Evolutionary conservation across 805 yeast genomes (phyloP), one percentile per base, ranked within the genome.

Genomic region (Yamadazyma kitorensis): DNA sequence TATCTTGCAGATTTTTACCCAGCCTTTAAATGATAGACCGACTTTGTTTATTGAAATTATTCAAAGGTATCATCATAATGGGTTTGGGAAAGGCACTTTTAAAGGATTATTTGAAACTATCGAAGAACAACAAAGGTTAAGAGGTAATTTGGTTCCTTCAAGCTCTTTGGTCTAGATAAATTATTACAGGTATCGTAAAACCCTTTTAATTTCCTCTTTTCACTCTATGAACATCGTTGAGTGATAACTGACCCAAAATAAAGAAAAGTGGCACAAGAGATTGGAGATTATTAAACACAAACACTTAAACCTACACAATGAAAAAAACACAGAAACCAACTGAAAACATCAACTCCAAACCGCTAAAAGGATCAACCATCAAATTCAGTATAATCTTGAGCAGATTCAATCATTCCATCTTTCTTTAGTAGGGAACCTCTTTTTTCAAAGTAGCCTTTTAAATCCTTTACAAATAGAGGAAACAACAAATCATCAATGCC

Each of bases 31-130:
- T 41, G 89, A 81, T 49, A 68, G 95, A 24, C 96, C 96, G 18
- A 85, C 95, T 0, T 68, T 86, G 28, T 86, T 86, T 52, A 64
- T 86, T 44, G 95, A 86, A 55, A 72, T 86, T 16, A 86, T 86
- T 42, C 93, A 86, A 58, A 71, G 95, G 40, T 68, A 72, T 47
- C 82, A 84, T 49, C 89, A 84, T 53, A 72, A 80, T 40, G 96
- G 96, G 0, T 86, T 86, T 58, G 96, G 95, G 1, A 87, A 87
- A 31, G 95, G 95, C 2, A 86, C 88, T 41, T 86, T 86, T 63
- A 82, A 78, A 53, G 84, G 93, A 0, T 61, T 87, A 24, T 86
- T 84, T 51, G 89, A 86, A 51, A 76, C 83, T 5, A 78, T 86
- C 37, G 96, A 86, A 54, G 69, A 70, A n/a, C 89, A 85, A 45